Conservation (phyloP, 192 early-diverging fungal genomes). For the Coemansia furcata region DNA sequence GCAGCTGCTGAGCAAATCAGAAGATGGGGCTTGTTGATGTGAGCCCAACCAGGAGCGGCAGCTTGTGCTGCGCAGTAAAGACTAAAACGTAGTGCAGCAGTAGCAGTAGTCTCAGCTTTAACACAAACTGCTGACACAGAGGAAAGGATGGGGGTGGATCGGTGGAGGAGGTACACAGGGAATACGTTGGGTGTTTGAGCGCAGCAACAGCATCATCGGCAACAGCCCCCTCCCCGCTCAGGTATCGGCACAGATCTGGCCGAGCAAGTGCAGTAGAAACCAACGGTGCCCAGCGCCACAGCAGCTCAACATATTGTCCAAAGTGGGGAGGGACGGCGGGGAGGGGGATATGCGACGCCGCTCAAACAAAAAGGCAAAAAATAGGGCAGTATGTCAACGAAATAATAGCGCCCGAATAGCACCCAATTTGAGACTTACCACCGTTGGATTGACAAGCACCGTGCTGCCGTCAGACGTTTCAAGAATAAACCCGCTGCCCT, state of each 20-base stretch:
- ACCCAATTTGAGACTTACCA: conserved; percentile 28
- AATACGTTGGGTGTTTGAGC: neutral
- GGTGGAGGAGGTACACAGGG: neutral
- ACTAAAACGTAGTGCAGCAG: neutral
- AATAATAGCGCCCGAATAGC: neutral
- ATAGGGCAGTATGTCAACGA: neutral
- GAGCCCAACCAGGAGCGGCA: neutral
- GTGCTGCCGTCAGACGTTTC: conserved; percentile 47
- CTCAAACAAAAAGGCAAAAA: neutral
- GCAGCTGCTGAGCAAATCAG: conserved; percentile 7
- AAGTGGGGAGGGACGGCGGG: neutral
- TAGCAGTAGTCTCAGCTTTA: neutral
- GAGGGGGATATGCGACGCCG: neutral
- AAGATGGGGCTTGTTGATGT: neutral
- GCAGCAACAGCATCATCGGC: neutral
- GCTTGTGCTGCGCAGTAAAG: neutral
- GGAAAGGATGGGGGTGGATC: neutral
- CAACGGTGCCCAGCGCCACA: conserved; percentile 1
- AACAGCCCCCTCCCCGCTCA: neutral
- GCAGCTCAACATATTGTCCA: neutral
- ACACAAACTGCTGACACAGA: neutral
- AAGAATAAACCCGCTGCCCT: conserved; percentile 45
- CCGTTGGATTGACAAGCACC: conserved; percentile 36
- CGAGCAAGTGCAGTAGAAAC: neutral
- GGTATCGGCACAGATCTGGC: neutral